Evolutionary conservation across 345 rosid genomes (phyloP).

Genomic region (Acer campestre): DNA sequence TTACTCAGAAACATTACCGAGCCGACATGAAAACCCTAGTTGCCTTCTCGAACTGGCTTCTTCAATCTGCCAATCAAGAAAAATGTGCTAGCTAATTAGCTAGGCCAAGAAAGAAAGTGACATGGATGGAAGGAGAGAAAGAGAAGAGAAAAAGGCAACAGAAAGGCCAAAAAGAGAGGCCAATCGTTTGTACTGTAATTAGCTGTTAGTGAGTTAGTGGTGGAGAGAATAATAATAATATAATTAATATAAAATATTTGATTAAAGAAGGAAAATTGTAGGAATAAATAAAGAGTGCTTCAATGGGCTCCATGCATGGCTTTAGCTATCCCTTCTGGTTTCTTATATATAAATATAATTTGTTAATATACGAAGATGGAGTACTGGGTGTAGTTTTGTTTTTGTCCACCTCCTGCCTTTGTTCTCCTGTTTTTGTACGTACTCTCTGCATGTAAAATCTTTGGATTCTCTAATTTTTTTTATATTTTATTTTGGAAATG

Average conservation of each 20-base stretch:
- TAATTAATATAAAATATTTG: neutral
- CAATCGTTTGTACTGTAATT: conserved; percentile 1
- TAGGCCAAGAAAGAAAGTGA: neutral
- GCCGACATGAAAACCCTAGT: conserved; percentile 59
- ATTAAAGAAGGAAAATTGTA: neutral
- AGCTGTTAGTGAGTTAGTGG: conserved; percentile 5
- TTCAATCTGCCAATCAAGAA: conserved; percentile 15
- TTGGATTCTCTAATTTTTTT: neutral
- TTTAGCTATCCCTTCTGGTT: neutral
- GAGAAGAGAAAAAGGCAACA: conserved; percentile 8
- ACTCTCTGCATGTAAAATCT: conserved; percentile 9
- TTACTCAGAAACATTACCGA: conserved; percentile 58
- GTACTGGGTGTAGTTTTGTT: neutral
- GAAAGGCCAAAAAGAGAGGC: conserved; percentile 18
- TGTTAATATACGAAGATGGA: neutral
- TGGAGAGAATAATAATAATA: conserved; percentile 9
- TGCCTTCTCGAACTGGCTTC: conserved; percentile 49
- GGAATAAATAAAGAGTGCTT: conserved; percentile 2
- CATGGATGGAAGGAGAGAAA: neutral
- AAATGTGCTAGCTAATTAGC: neutral
- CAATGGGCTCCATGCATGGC: neutral
- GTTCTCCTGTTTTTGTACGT: neutral
- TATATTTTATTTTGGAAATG: too few relatives aligned
- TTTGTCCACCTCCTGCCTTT: neutral
- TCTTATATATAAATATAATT: neutral